Percentiles rank a stretch among this genome's conserved stretches.
Evolutionary conservation across 2,329 filamentous ascomycete species (phyloP).

Genomic region (Dichotomopilus funicola): DNA sequence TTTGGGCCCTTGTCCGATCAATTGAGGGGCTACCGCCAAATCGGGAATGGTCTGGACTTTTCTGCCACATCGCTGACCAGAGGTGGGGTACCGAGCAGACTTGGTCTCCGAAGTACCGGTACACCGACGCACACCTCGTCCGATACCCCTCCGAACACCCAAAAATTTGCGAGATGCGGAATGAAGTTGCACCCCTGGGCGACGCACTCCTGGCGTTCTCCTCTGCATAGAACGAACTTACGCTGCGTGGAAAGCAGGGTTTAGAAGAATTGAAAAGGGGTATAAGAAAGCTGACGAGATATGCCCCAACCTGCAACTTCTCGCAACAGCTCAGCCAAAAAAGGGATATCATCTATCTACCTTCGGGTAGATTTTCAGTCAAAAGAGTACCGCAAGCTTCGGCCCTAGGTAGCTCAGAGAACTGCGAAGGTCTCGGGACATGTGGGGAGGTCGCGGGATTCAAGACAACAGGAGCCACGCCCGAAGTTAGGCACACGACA

Average conservation of each 20-base stretch:
- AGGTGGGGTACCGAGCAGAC: slow-evolving; percentile 11
- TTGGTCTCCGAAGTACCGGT: slow-evolving; percentile 22
- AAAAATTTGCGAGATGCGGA: slow-evolving; percentile 7
- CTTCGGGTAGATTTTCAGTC: no score
- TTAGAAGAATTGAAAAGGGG: no score
- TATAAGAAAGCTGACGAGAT: no score
- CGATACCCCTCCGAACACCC: slow-evolving; percentile 16
- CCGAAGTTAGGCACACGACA: neutral
- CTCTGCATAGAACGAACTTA: neutral
- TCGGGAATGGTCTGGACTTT: slow-evolving; percentile 11
- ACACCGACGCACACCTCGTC: slow-evolving; percentile 18
- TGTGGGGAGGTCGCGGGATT: slow-evolving; percentile 2
- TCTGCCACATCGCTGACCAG: slow-evolving; percentile 17
- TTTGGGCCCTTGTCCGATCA: slow-evolving; percentile 25
- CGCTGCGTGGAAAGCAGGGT: no score
- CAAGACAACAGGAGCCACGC: neutral
- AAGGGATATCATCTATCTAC: no score
- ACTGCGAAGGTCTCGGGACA: slow-evolving; percentile 4
- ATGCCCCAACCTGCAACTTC: no score
- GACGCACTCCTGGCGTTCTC: neutral
- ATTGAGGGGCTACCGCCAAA: slow-evolving; percentile 21
- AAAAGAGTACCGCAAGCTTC: no score
- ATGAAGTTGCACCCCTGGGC: neutral
- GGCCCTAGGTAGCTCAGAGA: no score
- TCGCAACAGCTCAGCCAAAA: no score